Conservation (phyloP, 1,284 basidiomycete species). For the Prillingera fragicola region DNA sequence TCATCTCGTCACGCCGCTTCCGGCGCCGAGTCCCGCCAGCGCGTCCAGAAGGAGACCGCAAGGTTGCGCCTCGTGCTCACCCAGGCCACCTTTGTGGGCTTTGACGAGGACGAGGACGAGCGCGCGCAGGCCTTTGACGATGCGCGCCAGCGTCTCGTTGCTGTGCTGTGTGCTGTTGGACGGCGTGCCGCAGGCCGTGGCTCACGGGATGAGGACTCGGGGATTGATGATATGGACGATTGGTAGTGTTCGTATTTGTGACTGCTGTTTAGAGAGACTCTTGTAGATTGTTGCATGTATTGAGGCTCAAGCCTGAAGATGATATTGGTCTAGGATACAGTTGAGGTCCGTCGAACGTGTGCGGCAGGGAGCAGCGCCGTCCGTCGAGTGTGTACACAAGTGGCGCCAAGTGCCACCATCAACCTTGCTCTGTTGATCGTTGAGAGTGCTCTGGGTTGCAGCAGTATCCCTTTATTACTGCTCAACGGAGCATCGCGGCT, state of each 20-base stretch:
- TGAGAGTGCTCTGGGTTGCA: conserved; percentile 3
- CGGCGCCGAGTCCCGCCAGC: conserved; percentile 17
- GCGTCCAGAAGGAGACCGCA: conserved; percentile 32
- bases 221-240: conserved; percentile 42
- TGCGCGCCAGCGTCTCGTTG: conserved; percentile 40
- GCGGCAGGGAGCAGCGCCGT: too few relatives aligned
- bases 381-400: too few relatives aligned
- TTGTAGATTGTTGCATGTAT: too few relatives aligned
- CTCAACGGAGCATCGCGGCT: too few relatives aligned
- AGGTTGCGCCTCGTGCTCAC: conserved; percentile 39
- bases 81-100: conserved; percentile 36
- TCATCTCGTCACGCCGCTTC: conserved; percentile 19
- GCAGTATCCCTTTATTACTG: too few relatives aligned
- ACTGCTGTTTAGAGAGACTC: not conserved
- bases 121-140: conserved; percentile 25
- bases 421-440: too few relatives aligned
- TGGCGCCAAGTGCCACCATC: too few relatives aligned
- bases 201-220: conserved; percentile 39
- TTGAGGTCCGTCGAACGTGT: too few relatives aligned
- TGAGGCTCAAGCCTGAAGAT: too few relatives aligned
- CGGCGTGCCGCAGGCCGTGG: conserved; percentile 36
- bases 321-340: too few relatives aligned
- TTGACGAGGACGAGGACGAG: conserved; percentile 20
- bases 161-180: conserved; percentile 34
- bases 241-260: conserved; percentile 17